A percentile compares a stretch with the other conserved stretches of the same genome.
phyloP scores from a whole-genome alignment of 2,329 filamentous ascomycete genomes.

The Aspergillus fumigatiaffinis region DNA sequence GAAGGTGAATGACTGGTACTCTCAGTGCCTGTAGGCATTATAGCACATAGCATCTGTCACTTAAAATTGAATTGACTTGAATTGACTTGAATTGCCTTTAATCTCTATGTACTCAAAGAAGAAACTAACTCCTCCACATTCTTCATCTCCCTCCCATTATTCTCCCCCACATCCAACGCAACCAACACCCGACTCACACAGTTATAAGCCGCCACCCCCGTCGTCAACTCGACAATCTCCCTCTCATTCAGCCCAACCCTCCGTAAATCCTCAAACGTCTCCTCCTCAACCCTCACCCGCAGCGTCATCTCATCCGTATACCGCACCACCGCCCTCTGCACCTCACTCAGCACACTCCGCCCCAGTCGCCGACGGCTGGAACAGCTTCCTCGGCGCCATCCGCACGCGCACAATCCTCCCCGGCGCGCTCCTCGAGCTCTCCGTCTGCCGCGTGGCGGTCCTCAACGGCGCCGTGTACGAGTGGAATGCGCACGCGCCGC shows the following conservation, averaged over 20 bases:
- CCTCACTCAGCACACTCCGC: conserved; percentile 46
- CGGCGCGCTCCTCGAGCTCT: conserved; percentile 62
- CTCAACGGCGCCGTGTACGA: conserved; percentile 80
- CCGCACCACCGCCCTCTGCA: conserved; percentile 64
- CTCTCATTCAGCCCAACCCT: conserved; percentile 62
- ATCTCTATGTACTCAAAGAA: no score
- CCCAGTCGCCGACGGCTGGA: conserved; percentile 66
- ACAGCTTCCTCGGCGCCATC: conserved; percentile 54
- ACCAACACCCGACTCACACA: conserved; percentile 83
- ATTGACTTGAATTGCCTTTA: background rate
- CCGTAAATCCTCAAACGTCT: conserved; percentile 58
- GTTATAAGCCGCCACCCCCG: conserved; percentile 83
- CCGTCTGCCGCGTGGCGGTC: conserved; percentile 75
- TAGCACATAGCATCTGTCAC: background rate
- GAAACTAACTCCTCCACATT: conserved; percentile 64
- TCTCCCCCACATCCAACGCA: conserved; percentile 63
- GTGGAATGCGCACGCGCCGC: conserved; percentile 74
- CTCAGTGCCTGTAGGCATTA: conserved; percentile 18
- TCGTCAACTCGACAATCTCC: conserved; percentile 78
- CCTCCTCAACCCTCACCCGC: conserved; percentile 64
- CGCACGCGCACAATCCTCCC: conserved; percentile 49
- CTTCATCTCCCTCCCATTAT: conserved; percentile 53
- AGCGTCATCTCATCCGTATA: conserved; percentile 83
- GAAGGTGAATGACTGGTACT: conserved; percentile 21
- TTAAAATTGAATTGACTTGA: background rate